Evolutionary conservation across 495 filamentous ascomycete species (phyloP).

Genomic region (Neurospora cerealis): DNA sequence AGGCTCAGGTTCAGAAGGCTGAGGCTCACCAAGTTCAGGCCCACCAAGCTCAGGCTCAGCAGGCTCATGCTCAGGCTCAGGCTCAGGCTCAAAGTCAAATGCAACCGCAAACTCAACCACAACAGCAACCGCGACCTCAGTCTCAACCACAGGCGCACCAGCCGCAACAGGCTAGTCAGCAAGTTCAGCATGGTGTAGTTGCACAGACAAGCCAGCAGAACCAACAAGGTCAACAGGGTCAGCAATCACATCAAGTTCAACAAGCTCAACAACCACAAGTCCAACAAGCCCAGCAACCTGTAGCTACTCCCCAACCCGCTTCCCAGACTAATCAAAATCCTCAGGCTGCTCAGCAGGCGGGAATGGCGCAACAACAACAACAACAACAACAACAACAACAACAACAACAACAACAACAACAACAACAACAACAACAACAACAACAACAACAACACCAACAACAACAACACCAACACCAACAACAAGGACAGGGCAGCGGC

Average conservation of each 20-base stretch:
- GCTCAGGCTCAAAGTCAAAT: background rate
- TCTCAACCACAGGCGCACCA: conserved; percentile 3
- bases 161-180: conserved; percentile 13
- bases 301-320: background rate
- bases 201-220: background rate
- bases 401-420: too few relatives aligned
- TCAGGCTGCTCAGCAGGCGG: conserved; percentile 2
- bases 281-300: conserved; percentile 13
- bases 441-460: too few relatives aligned
- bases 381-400: too few relatives aligned
- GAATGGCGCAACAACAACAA: conserved; percentile 20
- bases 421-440: too few relatives aligned
- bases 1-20: background rate
- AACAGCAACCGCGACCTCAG: background rate
- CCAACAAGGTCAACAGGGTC: conserved; percentile 1
- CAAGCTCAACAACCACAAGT: conserved; percentile 12
- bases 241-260: conserved; percentile 4
- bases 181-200: conserved; percentile 1
- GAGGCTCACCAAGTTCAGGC: conserved; percentile 10
- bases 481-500: conserved; percentile 35
- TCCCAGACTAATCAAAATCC: background rate
- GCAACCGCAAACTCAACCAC: background rate
- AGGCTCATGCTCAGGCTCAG: background rate
- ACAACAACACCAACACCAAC: too few relatives aligned
- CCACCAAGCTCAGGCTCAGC: background rate